Percentiles rank a stretch among this genome's conserved stretches.
Evolutionary conservation across 768 basidiomycete genomes (phyloP).

Genomic region (Mycena filopes): DNA sequence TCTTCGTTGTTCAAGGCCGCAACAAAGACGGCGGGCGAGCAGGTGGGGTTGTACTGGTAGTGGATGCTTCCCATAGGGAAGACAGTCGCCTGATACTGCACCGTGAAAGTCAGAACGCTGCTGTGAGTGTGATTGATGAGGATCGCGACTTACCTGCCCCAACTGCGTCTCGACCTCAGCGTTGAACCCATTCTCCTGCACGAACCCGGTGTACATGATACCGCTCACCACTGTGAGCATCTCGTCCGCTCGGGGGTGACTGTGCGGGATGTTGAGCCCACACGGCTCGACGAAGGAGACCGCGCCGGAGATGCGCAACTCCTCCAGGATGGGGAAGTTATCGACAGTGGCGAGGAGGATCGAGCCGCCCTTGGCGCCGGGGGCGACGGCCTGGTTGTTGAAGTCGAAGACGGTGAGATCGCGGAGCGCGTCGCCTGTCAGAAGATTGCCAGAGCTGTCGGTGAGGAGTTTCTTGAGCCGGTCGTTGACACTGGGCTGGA

Average conservation of each 20-base stretch:
- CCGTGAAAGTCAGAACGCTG: too few relatives aligned
- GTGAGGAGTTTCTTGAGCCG: conserved; percentile 38
- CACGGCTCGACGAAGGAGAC: background rate
- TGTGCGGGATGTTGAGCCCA: conserved; percentile 45
- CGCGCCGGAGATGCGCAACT: conserved; percentile 1
- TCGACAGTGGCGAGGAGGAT: conserved; percentile 32
- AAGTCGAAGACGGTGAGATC: conserved; percentile 6
- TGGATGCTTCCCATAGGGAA: too few relatives aligned
- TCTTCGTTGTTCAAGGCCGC: too few relatives aligned
- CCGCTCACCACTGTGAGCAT: conserved; percentile 44
- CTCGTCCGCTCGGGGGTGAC: conserved; percentile 49
- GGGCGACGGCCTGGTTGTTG: conserved; percentile 24
- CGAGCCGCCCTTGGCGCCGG: conserved; percentile 21
- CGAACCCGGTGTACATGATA: background rate
- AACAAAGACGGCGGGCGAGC: background rate
- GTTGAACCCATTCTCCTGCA: too few relatives aligned
- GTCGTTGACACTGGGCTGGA: conserved; percentile 17
- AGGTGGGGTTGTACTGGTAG: too few relatives aligned
- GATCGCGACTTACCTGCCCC: too few relatives aligned
- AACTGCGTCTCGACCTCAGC: too few relatives aligned
- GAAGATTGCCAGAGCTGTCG: conserved; percentile 26
- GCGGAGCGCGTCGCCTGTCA: conserved; percentile 4
- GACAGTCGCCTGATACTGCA: too few relatives aligned
- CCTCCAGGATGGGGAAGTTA: conserved; percentile 28
- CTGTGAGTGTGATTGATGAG: too few relatives aligned